Evolutionary conservation across 2,329 filamentous ascomycete species (phyloP), one percentile per base, ranked within the genome.

Genomic region (Colletotrichum liriopes): DNA sequence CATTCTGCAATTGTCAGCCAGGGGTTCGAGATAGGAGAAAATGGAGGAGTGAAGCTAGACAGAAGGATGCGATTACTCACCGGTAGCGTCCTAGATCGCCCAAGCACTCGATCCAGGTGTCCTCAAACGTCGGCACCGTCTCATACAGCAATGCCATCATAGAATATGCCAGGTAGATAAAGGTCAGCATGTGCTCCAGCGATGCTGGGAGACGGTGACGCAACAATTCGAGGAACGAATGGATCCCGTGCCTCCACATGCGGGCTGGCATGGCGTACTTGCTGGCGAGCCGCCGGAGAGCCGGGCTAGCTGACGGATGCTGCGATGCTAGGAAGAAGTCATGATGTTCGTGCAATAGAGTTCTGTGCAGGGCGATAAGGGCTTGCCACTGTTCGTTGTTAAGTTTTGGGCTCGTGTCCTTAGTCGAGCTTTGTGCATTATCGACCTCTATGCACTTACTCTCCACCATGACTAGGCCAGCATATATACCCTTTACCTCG

Each of bases 191-290:
- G 67, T 97, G 93, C 61, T 98, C 95, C 0, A 95, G 83, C 1
- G 93, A 95, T 0, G 86, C 87, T 0, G 95, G 96, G 0, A 98
- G 84, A 2, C 92, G 89, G 74, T 94, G 91, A 0, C 94, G 86
- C 0, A 97, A 81, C 0, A 97, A 80, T 75, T 97, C 94, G 0
- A 97, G 85, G 69, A 96, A 96, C 0, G 91, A 92, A 78, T 97
- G 94, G 4, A 98, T 98, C 0, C 94, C 96, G 76, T 97, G 94
- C 0, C 94, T 88, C 96, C 96, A 98, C 93, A 98, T 96, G 0
- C 96, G 86, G 0, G 94, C 94, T 0, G 96, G 95, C 94, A 98
- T 98, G 0, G 91, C 91, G 76, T 98, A 98, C 73, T 96, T 96
- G 0, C 88, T 88, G 0, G 95, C 92, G 0, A 98, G 81, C 0